Conservation (phyloP, 352 stramenopile species). For the Plasmopara viticola region DNA sequence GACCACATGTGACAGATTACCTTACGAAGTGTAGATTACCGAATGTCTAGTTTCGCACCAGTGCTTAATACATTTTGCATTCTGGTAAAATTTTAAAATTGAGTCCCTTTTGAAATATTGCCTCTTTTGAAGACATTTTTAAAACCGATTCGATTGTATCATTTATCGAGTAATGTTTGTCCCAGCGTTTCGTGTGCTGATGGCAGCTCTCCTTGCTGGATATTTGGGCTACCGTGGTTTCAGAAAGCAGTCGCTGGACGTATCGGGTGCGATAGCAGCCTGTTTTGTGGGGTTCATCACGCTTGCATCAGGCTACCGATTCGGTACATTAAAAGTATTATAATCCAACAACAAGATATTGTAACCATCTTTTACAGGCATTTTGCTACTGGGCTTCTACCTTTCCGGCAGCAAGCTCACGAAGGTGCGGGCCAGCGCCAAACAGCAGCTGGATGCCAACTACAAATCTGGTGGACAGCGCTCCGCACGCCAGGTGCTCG, state of each 20-base stretch:
- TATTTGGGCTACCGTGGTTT: slow-evolving; percentile 42
- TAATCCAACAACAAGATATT: not conserved
- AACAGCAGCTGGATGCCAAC: slow-evolving; percentile 59
- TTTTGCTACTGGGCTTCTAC: slow-evolving; percentile 81
- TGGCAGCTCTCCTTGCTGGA: slow-evolving; percentile 39
- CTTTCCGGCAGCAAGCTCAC: slow-evolving; percentile 83
- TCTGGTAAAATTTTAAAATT: no score
- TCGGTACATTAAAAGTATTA: slow-evolving; percentile 26
- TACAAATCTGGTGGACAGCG: slow-evolving; percentile 80
- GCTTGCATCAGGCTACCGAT: slow-evolving; percentile 57
- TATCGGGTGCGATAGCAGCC: slow-evolving; percentile 48
- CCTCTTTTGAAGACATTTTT: no score
- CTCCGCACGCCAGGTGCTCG: slow-evolving; percentile 66
- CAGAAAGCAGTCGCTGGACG: slow-evolving; percentile 63
- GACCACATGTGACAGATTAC: no score
- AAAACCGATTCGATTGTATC: no score
- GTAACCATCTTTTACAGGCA: slow-evolving; percentile 27
- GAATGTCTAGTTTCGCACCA: no score
- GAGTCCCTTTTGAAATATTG: no score
- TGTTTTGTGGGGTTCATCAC: slow-evolving; percentile 64
- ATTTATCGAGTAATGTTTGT: no score
- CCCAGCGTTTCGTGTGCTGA: slow-evolving; percentile 20
- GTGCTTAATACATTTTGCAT: no score
- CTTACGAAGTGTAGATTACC: no score
- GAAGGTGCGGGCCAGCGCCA: slow-evolving; percentile 51